Conservation (phyloP, 352 stramenopile genomes). For the Phytopythium sindhum region DNA sequence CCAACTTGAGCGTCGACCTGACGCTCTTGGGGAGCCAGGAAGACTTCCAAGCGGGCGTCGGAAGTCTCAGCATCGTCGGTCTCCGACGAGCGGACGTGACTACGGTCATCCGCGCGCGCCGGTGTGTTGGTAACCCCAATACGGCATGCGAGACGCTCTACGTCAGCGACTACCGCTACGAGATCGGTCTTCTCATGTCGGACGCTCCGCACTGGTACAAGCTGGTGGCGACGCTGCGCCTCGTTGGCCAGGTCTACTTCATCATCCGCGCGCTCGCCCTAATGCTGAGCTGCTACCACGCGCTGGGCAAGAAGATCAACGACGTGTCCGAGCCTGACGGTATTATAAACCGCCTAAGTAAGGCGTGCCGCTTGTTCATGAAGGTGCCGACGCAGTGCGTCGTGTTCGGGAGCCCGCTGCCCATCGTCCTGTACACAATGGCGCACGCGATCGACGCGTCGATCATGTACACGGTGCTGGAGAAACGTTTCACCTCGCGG, state of each 20-base stretch:
- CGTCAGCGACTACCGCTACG: conserved; percentile 43
- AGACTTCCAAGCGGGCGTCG: conserved; percentile 16
- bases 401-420: conserved; percentile 42
- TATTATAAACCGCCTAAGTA: conserved; percentile 2
- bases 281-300: conserved; percentile 27
- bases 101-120: conserved; percentile 16
- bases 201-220: conserved; percentile 28
- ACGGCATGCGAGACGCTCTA: conserved; percentile 29
- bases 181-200: conserved; percentile 22
- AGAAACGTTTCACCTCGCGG: conserved; percentile 29
- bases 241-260: conserved; percentile 37
- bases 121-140: conserved; percentile 4
- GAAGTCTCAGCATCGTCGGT: conserved; percentile 7
- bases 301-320: conserved; percentile 10
- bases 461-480: conserved; percentile 33
- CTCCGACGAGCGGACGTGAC: conserved; percentile 20
- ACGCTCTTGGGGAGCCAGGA: conserved; percentile 25
- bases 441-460: conserved; percentile 45
- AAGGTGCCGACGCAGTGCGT: conserved; percentile 47
- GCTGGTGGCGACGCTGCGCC: conserved; percentile 21
- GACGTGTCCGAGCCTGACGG: conserved; percentile 5
- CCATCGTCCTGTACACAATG: conserved; percentile 35
- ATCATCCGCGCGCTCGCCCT: conserved; percentile 27
- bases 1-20: conserved; percentile 16
- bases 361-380: conserved; percentile 28